Evolutionary conservation across 305 asterid genomes (phyloP).

Genomic region (Andrographis paniculata): DNA sequence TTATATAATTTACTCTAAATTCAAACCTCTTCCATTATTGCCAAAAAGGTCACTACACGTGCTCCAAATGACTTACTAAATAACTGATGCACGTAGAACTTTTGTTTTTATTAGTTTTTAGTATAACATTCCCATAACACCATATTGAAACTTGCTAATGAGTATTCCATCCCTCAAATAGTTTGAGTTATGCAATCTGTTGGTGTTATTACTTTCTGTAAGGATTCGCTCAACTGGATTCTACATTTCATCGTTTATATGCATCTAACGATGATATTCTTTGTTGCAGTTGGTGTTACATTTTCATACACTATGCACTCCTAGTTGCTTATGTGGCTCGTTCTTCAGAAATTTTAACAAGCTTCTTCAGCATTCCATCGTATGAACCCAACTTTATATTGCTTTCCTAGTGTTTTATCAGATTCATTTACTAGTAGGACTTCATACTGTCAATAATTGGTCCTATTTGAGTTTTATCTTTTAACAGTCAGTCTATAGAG

Average conservation of each 20-base stretch:
- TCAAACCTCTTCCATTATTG: no score
- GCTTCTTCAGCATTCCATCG: constrained; percentile 71
- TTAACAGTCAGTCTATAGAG: background rate
- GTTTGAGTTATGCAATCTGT: constrained; percentile 6
- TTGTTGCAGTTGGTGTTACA: constrained; percentile 83
- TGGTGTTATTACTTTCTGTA: background rate
- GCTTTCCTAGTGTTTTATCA: constrained; percentile 5
- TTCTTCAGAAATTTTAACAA: constrained; percentile 80
- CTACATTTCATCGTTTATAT: constrained; percentile 4
- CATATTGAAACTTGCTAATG: constrained; percentile 1
- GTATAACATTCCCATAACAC: background rate
- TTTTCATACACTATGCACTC: constrained; percentile 89
- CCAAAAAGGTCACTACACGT: no score
- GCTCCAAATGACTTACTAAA: no score
- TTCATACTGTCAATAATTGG: constrained; percentile 2
- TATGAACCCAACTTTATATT: constrained; percentile 25
- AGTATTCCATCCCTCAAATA: constrained; percentile 9
- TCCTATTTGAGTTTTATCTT: background rate
- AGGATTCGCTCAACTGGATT: background rate
- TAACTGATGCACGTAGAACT: background rate
- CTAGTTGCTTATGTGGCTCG: constrained; percentile 96
- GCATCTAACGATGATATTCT: constrained; percentile 19
- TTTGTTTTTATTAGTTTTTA: no score
- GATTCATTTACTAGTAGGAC: constrained; percentile 16
- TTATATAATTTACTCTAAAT: no score